Percentiles rank a stretch among this genome's conserved stretches.
Conservation (phyloP, 495 filamentous ascomycete species). For the Aspergillus asperescens region DNA sequence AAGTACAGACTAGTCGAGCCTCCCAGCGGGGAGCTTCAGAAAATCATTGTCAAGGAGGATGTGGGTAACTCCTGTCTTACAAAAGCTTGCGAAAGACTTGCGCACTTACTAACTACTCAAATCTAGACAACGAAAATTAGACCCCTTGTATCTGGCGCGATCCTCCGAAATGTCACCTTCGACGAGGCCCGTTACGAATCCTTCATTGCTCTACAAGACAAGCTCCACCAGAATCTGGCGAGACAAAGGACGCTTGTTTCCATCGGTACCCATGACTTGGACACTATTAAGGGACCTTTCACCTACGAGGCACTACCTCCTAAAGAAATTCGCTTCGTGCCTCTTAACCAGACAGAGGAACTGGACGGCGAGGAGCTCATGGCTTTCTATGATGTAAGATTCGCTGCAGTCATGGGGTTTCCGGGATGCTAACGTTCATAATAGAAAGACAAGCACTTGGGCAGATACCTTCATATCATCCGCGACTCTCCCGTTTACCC, state of each 20-base stretch:
- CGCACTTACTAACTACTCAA: constrained; percentile 1
- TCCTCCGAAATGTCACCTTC: constrained; percentile 87
- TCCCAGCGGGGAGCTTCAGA: constrained; percentile 65
- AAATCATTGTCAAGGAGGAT: constrained; percentile 69
- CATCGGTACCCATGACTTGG: constrained; percentile 95
- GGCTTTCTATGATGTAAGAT: constrained; percentile 76
- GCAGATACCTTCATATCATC: constrained; percentile 85
- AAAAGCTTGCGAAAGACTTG: background rate
- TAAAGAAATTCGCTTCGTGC: constrained; percentile 85
- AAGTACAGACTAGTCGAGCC: constrained; percentile 71
- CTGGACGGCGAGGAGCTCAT: constrained; percentile 89
- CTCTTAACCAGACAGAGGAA: constrained; percentile 81
- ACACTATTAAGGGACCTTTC: constrained; percentile 91
- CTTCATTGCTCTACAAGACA: constrained; percentile 97
- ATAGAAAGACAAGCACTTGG: constrained; percentile 75
- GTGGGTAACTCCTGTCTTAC: constrained; percentile 33
- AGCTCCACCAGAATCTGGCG: constrained; percentile 94
- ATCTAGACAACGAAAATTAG: constrained; percentile 67
- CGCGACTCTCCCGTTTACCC: constrained; percentile 90
- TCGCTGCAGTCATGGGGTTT: background rate
- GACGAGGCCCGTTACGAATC: constrained; percentile 86
- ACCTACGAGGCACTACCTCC: constrained; percentile 90
- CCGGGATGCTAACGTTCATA: constrained; percentile 10
- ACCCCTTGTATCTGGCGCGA: constrained; percentile 79
- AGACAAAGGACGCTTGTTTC: constrained; percentile 87